Evolutionary conservation across 2,329 filamentous ascomycete genomes (phyloP), one percentile per base, ranked within the genome.

Genomic region (Blastomyces emzantsi): DNA sequence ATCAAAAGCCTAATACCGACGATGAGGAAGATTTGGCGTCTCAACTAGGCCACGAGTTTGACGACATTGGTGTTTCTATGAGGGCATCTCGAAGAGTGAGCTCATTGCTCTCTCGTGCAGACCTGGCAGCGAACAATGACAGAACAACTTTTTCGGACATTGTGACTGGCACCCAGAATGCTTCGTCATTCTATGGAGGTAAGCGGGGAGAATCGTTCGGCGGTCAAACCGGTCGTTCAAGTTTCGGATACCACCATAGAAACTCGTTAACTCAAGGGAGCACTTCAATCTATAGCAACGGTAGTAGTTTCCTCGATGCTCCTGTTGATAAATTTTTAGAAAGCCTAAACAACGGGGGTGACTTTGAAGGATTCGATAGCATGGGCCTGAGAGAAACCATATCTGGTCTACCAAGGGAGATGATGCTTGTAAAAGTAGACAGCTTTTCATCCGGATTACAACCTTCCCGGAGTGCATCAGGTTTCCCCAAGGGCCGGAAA

Each of bases 91-190:
- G 94, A 54, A 85, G 94, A 60, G 89, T 97, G 33, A 99, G 94
- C 78, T 97, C 93, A 19, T 84, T 96, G 77, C 81, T 97, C 62
- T 92, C 92, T 19, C 84, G 93, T 70, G 89, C 90, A 41, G 93
- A 97, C 72, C 79, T 97, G 25, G 93, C 90, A 0, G 88, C 90
- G 11, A 94, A 88, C 19, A 90, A 93, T 67, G 92, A 96, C 69
- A 84, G 90, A 70, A 82, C 87, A 0, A 83, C 87, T n/a, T 95
- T 96, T 72, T 83, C 87, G 36, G 92, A 96, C 59, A 84, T 87
- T 65, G 82, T 84, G 19, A 79, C 79, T 62, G 79, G 77, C 69
- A 77, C 69, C 60, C 76, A 77, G 64, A 69, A 71, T 17, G 73
- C 64, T 55, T 64, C 70, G 19, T 65, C 72, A 52, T 70, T 71